Conservation (phyloP, 768 basidiomycete genomes). For the Lactarius hatsudake region DNA sequence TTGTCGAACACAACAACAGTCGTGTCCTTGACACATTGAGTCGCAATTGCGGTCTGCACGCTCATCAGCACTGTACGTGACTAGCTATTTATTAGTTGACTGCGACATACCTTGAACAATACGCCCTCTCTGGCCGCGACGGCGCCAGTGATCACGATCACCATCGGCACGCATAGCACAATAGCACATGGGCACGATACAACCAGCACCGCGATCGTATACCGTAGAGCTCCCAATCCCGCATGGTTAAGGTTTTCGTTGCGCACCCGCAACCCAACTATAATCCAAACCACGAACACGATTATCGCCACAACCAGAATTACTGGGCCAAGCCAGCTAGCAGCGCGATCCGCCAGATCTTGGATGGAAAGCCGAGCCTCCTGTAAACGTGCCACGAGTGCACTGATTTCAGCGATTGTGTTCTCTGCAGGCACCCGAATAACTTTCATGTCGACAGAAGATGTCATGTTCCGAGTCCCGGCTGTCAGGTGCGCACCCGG, state of each 20-base stretch:
- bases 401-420: conserved; percentile 39
- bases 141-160: conserved; percentile 36
- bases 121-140: conserved; percentile 35
- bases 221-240: conserved; percentile 42
- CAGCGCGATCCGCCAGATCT: conserved; percentile 49
- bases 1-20: conserved; percentile 55
- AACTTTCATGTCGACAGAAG: conserved; percentile 37
- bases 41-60: conserved; percentile 14
- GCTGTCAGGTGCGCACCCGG: conserved; percentile 37
- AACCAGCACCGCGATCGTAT: conserved; percentile 50
- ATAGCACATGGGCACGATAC: conserved; percentile 54
- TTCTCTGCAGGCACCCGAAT: conserved; percentile 40
- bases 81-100: neutral
- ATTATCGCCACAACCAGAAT: conserved; percentile 42
- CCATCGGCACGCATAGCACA: conserved; percentile 39
- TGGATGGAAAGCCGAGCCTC: conserved; percentile 40
- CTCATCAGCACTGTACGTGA: neutral
- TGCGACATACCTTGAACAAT: conserved; percentile 32
- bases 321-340: conserved; percentile 48
- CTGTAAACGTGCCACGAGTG: conserved; percentile 38
- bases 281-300: conserved; percentile 39
- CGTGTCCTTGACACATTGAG: conserved; percentile 33
- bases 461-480: conserved; percentile 39
- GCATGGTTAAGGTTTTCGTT: conserved; percentile 31
- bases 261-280: conserved; percentile 35